Percentiles rank a stretch among this genome's conserved stretches.
These are phyloP conservation scores for Lolium multiflorum DNA, from an alignment of 176 grass and related monocot species.

Conservation along the genomic window DNA sequence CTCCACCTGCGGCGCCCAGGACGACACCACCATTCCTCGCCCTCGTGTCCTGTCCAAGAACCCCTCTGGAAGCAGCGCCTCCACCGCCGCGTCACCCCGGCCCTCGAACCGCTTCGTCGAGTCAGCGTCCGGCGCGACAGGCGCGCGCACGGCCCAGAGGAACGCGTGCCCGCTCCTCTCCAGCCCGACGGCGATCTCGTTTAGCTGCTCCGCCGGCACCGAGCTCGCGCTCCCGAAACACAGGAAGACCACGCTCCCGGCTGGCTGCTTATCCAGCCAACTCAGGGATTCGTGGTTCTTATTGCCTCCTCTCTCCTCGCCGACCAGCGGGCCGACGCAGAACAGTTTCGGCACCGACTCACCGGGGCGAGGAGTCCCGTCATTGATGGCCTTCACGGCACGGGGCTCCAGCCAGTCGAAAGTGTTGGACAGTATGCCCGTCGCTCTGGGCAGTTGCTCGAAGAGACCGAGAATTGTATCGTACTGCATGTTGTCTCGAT, in stretches of 20 bases:
- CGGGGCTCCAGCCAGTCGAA: slow-evolving; percentile 59
- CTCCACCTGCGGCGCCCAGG: slow-evolving; percentile 67
- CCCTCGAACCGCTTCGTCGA: slow-evolving; percentile 53
- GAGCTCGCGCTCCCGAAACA: slow-evolving; percentile 74
- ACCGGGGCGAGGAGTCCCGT: slow-evolving; percentile 47
- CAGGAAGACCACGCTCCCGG: slow-evolving; percentile 62
- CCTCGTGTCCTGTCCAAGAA: slow-evolving; percentile 54
- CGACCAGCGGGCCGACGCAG: slow-evolving; percentile 67
- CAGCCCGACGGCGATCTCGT: slow-evolving; percentile 68
- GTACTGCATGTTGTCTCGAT: slow-evolving; percentile 45
- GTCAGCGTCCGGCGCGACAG: slow-evolving; percentile 36
- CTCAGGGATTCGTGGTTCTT: slow-evolving; percentile 44
- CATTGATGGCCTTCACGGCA: slow-evolving; percentile 46
- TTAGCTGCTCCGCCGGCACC: slow-evolving; percentile 53
- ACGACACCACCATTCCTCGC: slow-evolving; percentile 49
- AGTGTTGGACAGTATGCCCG: slow-evolving; percentile 60
- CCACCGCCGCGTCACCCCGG: slow-evolving; percentile 4
- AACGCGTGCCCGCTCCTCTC: slow-evolving; percentile 72
- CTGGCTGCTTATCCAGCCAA: slow-evolving; percentile 69
- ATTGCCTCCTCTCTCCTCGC: slow-evolving; percentile 14
- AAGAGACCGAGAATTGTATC: slow-evolving; percentile 27
- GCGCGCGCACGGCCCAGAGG: slow-evolving; percentile 69
- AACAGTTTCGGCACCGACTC: slow-evolving; percentile 44
- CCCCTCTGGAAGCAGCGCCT: slow-evolving; percentile 54
- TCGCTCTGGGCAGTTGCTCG: slow-evolving; percentile 40